These are phyloP conservation scores for Syzygium malaccense DNA, from an alignment of 441 rosid species.

Conservation along the genomic window DNA sequence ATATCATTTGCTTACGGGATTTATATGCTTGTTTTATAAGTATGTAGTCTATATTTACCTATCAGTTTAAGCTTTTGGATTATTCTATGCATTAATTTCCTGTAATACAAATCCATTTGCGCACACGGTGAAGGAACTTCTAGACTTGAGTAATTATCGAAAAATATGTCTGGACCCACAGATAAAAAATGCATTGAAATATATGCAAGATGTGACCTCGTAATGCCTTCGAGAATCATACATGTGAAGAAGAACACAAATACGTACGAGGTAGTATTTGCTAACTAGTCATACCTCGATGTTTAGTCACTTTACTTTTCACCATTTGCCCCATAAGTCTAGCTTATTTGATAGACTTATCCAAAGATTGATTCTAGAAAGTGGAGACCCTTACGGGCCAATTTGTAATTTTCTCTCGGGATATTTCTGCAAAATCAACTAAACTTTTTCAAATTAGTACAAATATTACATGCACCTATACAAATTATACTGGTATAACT, in stretches of 20 bases:
- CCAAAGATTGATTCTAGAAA: neutral
- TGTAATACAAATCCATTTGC: rapidly evolving
- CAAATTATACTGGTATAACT: neutral
- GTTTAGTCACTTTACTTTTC: neutral
- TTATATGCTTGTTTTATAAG: neutral
- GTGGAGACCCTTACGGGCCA: neutral
- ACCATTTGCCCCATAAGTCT: neutral
- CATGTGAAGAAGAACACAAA: neutral
- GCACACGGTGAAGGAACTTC: neutral
- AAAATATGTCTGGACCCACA: neutral
- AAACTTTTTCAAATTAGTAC: neutral
- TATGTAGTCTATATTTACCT: rapidly evolving
- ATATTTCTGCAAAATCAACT: neutral
- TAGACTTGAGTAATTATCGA: neutral
- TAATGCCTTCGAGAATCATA: neutral
- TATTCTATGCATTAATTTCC: neutral
- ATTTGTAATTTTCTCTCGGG: neutral
- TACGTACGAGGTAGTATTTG: neutral
- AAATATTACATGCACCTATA: neutral
- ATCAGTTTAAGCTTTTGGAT: neutral
- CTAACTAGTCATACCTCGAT: neutral
- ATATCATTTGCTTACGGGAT: neutral
- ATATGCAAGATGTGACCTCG: neutral
- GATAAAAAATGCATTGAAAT: neutral
- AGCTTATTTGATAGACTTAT: neutral